Evolutionary conservation across 768 basidiomycete genomes (phyloP), one percentile per base, ranked within the genome.

Genomic region (Phanerodontia chrysosporium): DNA sequence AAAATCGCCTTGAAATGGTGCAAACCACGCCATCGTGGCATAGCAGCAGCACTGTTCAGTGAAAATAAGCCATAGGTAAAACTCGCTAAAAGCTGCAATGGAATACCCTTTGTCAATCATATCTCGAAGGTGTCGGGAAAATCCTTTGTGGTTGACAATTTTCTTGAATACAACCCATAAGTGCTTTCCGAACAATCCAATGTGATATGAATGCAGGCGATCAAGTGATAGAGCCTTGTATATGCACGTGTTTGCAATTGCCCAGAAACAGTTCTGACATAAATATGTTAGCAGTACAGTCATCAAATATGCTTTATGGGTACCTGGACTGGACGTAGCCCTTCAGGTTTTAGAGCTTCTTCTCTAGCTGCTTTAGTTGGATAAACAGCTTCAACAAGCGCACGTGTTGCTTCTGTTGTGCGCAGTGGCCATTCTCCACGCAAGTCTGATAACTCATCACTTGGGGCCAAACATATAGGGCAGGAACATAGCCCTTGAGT

Each of bases 251-350:
- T 67, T 32, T 14, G 24, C 28, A 18, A 80, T 29, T 0, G 24
- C 42, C 75, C 76, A 79, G 59, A 80, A 80, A 3, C 71, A 69
- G 66, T 77, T 80, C 76, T 78, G 10, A 35, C 6, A 13, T 35
- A 35, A 35, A 7, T 6, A 35, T 35, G 32, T 35, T 13, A 35
- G 32, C 32, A 35, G 13, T 35, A 35, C 6, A 35, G 32, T 13
- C 32, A n/a, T n/a, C 32, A 35, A 13, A 35, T 35, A 35, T 35
- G 13, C 13, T 35, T 6, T 5, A 22, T n/a, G 6, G 65, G 13
- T 56, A 71, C 66, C 13, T 58, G 32, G 16, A 69, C 45, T 1
- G 63, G 57, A 5, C 57, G 53, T 13, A 72, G 44, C 21, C 73
- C 66, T 7, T 65, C 54, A 0, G 25, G 7, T 36, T 69, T 66